phyloP scores from a whole-genome alignment of 208 protist genomes.

The Porcisia hertigi region DNA sequence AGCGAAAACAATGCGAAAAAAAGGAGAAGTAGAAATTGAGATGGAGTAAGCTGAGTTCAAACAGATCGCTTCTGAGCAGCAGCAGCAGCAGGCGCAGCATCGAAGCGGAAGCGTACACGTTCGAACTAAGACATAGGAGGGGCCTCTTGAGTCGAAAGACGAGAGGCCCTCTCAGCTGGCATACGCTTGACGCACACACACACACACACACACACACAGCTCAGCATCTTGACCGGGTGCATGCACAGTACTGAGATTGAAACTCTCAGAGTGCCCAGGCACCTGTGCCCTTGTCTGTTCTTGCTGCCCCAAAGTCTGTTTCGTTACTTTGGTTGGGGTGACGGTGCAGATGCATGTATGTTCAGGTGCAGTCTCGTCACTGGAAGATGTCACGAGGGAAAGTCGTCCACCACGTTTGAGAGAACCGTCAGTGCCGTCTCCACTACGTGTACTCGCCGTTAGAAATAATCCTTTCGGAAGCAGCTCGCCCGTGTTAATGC shows the following conservation, averaged over 20 bases:
- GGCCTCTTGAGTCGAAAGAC: background rate
- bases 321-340: background rate
- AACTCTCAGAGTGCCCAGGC: background rate
- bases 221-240: background rate
- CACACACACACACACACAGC: background rate
- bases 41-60: background rate
- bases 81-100: background rate
- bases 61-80: background rate
- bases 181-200: background rate
- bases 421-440: background rate
- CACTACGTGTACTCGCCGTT: background rate
- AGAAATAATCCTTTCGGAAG: background rate
- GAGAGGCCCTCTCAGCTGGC: background rate
- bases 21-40: background rate
- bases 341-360: background rate
- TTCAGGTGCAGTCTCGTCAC: background rate
- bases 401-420: background rate
- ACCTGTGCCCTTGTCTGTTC: background rate
- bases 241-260: background rate
- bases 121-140: background rate
- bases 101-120: background rate
- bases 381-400: background rate
- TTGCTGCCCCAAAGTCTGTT: background rate
- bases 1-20: background rate
- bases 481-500: background rate